Percentiles rank a stretch among this genome's conserved stretches.
These are phyloP conservation scores for Paecilomyces sp. DNA, from an alignment of 2,329 filamentous ascomycete species.

Conservation along the genomic window DNA sequence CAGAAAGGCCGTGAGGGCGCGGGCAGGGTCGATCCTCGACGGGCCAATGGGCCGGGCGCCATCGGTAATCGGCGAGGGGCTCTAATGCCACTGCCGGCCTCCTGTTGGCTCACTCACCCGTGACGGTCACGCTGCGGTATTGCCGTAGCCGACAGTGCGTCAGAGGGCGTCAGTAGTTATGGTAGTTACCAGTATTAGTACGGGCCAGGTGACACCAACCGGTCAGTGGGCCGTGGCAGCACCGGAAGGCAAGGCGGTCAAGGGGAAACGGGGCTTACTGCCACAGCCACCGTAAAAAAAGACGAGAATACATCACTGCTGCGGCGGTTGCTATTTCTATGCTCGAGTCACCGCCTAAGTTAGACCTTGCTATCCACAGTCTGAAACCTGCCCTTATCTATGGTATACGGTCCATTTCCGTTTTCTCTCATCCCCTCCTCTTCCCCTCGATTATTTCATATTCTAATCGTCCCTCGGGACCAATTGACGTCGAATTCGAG, in stretches of 20 bases:
- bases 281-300: background rate
- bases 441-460: background rate
- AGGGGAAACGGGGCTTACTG: background rate
- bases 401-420: background rate
- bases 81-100: slow-evolving; percentile 9
- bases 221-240: slow-evolving; percentile 23
- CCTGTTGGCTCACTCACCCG: slow-evolving; percentile 7
- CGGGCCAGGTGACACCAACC: slow-evolving; percentile 7
- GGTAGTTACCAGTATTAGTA: slow-evolving; percentile 11
- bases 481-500: background rate
- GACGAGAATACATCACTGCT: background rate
- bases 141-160: slow-evolving; percentile 12
- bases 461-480: background rate
- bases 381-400: background rate
- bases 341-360: background rate
- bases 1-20: background rate
- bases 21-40: background rate
- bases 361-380: background rate
- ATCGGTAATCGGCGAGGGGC: background rate
- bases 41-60: background rate
- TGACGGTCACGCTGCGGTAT: slow-evolving; percentile 17
- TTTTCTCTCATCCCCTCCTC: background rate
- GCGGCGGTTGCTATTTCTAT: background rate
- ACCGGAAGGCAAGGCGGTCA: slow-evolving; percentile 6
- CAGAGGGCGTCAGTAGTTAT: slow-evolving; percentile 24